Conservation (phyloP, 2,329 filamentous ascomycete species). For the Whalleya microplaca region DNA sequence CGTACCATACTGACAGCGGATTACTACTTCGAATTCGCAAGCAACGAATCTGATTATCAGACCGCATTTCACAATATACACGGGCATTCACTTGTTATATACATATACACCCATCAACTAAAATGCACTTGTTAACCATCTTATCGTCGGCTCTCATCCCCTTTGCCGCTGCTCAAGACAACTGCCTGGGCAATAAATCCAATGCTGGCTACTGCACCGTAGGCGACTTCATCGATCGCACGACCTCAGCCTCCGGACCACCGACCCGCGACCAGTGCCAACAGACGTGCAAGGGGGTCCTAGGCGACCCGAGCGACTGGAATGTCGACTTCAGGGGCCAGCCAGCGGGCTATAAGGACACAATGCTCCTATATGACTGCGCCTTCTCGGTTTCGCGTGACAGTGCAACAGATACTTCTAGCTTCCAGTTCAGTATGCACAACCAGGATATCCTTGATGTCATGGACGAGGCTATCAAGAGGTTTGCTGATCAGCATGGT, state of each 20-base stretch:
- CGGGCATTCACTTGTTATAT: too few relatives aligned
- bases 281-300: slow-evolving; percentile 23
- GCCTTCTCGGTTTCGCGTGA: slow-evolving; percentile 23
- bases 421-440: slow-evolving; percentile 18
- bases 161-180: slow-evolving; percentile 4
- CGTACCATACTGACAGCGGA: too few relatives aligned
- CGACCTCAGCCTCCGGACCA: neutral
- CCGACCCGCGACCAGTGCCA: slow-evolving; percentile 20
- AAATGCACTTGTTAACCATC: slow-evolving; percentile 1
- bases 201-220: slow-evolving; percentile 25
- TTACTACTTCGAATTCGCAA: too few relatives aligned
- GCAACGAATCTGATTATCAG: too few relatives aligned
- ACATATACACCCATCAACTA: too few relatives aligned
- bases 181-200: slow-evolving; percentile 22
- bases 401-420: slow-evolving; percentile 12
- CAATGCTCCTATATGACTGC: slow-evolving; percentile 22
- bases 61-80: too few relatives aligned
- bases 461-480: slow-evolving; percentile 17
- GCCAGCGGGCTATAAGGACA: slow-evolving; percentile 18
- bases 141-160: slow-evolving; percentile 1
- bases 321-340: slow-evolving; percentile 26
- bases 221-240: slow-evolving; percentile 27
- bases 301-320: slow-evolving; percentile 29
- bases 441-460: slow-evolving; percentile 33
- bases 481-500: slow-evolving; percentile 22